Evolutionary conservation across 148 eudicot species (phyloP), one percentile per base, ranked within the genome.

Genomic region (Persicaria tinctoria): DNA sequence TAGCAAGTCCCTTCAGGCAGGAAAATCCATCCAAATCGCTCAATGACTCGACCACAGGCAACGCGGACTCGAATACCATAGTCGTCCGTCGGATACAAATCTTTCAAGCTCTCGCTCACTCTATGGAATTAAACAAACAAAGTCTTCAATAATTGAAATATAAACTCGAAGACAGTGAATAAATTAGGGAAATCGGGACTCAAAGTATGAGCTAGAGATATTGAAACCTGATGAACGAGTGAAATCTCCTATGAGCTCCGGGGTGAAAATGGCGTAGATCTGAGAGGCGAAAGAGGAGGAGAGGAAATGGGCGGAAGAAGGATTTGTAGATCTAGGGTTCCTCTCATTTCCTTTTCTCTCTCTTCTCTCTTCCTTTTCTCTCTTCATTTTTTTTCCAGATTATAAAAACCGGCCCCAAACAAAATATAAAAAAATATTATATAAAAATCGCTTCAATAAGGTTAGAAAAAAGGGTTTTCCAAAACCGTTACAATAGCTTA

Each of bases 41-140:
- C 50, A 54, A 69, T 45, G 54, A 71, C 4, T 47, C 16, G 16
- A 49, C 79, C 32, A 78, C 64, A 0, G 23, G 23, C 23, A 84
- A 75, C 3, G 86, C 55, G 18, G 83, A 78, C 49, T 88, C 87
- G 51, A 82, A 78, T 0, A 86, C 83, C 47, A 86, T 62, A 1
- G 72, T 20, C 23, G 23, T 20, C 83, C 20, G 82, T 73, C 4
- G 91, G 85, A 81, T 88, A 86, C 48, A 88, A 76, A 78, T 66
- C 45, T 62, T 10, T 27, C 45, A 62, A 62, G 16, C 68, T 12
- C 47, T 66, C 32, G 70, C 47, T 66, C 14, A 41, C 70, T 14
- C 70, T 66, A 66, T 0, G 16, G 10, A 66, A 66, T 41, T 48
- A 66, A 66, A 38, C n/a, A 66, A 66, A 16, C 70, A 66, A 14